Base-by-base conservation (phyloP, 768 basidiomycete species). In the Suillus sp. region DNA sequence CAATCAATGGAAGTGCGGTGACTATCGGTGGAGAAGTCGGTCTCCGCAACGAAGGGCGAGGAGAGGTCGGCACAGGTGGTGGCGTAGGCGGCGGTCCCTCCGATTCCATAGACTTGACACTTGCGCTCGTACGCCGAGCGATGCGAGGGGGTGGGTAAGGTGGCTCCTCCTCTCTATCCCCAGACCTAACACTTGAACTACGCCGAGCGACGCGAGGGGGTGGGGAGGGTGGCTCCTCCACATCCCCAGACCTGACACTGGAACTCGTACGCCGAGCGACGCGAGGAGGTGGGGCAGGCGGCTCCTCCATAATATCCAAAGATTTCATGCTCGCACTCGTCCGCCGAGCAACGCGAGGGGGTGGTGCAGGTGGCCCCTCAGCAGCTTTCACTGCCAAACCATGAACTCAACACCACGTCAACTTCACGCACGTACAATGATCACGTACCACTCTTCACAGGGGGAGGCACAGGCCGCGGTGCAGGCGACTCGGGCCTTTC, bases 401-500 rank as follows among this genome's bases (percentile, higher is more conserved):
- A 38, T n/a, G 4, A 40, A 11, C 13, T 71, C 27, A 72, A 60
- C 22, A 43, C 25, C 20, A 30, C 10, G 10, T n/a, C 27, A 14
- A 38, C 8, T 14, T 40, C 45, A 20, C 54, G 34, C 6, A 14
- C 32, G 18, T 10, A 20, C 1, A 34, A 1, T 18, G 32, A 57
- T 63, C 11, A 64, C 73, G 20, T 58, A 76, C 75, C 66, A 58
- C 66, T 76, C 66, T 74, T 68, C 8, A 67, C 64, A 22, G 74
- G 73, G 8, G 75, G 74, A 8, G 74, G 74, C 35, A 75, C 48
- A 6, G 74, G 74, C 22, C 74, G 64, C 37, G 74, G 74, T 0
- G 74, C 73, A 22, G 74, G 74, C 16, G 74, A 75, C 22, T 66
- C 65, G 0, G 74, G 73, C 10, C 67, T 68, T 4, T 68, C 69